phyloP scores from a whole-genome alignment of 306 rosid genomes.

The Potentilla sterilis region DNA sequence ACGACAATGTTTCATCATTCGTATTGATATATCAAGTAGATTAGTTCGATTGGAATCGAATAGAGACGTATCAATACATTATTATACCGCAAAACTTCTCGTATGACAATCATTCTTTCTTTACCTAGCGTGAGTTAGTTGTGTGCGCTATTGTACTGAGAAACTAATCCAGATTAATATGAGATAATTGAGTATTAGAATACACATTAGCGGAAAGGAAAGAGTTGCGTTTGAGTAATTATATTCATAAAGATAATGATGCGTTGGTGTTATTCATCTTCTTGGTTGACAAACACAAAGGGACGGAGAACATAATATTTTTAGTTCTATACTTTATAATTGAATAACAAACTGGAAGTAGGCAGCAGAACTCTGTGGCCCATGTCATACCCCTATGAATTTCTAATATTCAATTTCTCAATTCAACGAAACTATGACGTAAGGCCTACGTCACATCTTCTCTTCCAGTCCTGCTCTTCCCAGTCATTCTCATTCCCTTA shows the following conservation, averaged over 20 bases:
- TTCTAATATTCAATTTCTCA: background rate
- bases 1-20: too few relatives aligned
- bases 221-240: background rate
- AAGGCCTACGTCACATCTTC: background rate
- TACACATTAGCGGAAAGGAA: background rate
- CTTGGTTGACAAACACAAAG: conserved; percentile 2
- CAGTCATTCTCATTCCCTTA: background rate
- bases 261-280: background rate
- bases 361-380: background rate
- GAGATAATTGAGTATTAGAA: background rate
- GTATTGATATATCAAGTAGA: too few relatives aligned
- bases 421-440: background rate
- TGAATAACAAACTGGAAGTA: background rate
- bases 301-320: background rate
- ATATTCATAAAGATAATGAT: background rate
- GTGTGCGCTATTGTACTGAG: background rate
- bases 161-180: background rate
- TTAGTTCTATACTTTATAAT: background rate
- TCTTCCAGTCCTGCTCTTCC: background rate
- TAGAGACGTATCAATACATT: background rate
- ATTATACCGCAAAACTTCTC: too few relatives aligned
- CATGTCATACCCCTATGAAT: background rate
- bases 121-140: too few relatives aligned
- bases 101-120: too few relatives aligned
- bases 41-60: too few relatives aligned